A percentile compares a stretch with the other conserved stretches of the same genome.
Conservation (phyloP, 2,329 filamentous ascomycete species). For the Ophiostoma sp. region DNA sequence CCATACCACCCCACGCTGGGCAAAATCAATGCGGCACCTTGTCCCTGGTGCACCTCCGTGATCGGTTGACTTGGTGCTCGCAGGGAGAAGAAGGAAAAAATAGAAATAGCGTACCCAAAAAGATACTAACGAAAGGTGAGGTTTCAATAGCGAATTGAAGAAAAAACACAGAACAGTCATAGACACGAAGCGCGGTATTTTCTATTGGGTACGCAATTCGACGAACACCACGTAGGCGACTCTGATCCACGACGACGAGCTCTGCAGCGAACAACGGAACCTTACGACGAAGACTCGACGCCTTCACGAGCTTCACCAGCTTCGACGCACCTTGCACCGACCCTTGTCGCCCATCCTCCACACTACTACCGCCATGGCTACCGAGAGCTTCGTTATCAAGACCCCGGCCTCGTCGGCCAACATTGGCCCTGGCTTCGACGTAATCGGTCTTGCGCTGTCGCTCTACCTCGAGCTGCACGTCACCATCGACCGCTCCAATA, state of each 20-base stretch:
- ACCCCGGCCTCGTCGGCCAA: slow-evolving; percentile 95
- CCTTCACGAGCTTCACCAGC: not conserved
- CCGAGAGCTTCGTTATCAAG: slow-evolving; percentile 62
- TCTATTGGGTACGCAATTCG: slow-evolving; percentile 14
- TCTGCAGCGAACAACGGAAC: not conserved
- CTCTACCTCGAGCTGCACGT: slow-evolving; percentile 88
- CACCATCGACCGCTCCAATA: slow-evolving; percentile 59
- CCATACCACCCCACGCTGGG: not conserved
- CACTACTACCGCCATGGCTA: slow-evolving; percentile 23
- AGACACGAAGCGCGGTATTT: slow-evolving; percentile 8
- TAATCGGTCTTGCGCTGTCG: slow-evolving; percentile 89
- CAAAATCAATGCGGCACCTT: not conserved
- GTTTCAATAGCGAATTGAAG: not conserved
- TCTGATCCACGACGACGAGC: not conserved
- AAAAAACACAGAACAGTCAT: slow-evolving; percentile 2
- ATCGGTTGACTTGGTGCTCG: not conserved
- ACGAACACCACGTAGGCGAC: too few relatives aligned
- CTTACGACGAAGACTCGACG: not conserved
- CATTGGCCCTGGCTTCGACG: slow-evolving; percentile 96
- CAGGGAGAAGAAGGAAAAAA: not conserved
- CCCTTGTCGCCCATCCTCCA: not conserved
- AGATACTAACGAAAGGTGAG: not conserved
- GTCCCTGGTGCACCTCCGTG: not conserved
- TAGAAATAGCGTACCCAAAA: slow-evolving; percentile 5
- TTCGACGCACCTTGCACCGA: not conserved